Evolutionary conservation across 176 grass and related monocot genomes (phyloP), one percentile per base, ranked within the genome.

Genomic region (Bothriochloa decipiens): DNA sequence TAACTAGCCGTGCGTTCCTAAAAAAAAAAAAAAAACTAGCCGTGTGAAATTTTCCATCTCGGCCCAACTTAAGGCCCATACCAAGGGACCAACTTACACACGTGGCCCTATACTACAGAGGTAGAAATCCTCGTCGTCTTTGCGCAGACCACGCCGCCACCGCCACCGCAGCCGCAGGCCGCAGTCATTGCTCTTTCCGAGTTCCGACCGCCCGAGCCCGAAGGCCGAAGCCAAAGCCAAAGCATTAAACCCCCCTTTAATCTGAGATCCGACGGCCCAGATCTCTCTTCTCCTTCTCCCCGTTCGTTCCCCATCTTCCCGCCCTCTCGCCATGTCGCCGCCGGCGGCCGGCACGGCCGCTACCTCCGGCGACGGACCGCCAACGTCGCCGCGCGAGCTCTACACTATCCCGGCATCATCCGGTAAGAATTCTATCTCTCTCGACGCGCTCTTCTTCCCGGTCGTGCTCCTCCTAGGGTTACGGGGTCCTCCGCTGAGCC

Each of bases 391-490:
- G 36, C 89, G 92, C 16, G 85, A 90, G 79, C 90, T 92, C 75
- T 94, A 94, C 85, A 90, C 92, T 64, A 86, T 94, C 84, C 92
- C 92, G 45, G 75, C 86, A 52, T 90, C 90, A 10, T 92, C 92
- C 26, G 25, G 89, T 81, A 83, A 85, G 81, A 25, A 4, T 29
- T 36, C 11, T 1, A 58, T 71, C 47, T 18, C 65, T 11, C 72
- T 33, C 11, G 15, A 23, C 5, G 11, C 47, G 20, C 6, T 70
- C 28, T 37, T 25, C 25, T 72, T 23, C 50, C 27, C 26, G 27
- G 16, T 77, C 41, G 71, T 8, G 7, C 40, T 77, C 60, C 58
- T 65, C 32, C 75, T 89, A 85, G 85, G 87, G 87, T 92, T 92
- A 85, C 9, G 4, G 46, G 39, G 25, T 11, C 26, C 52, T 13